A percentile compares a stretch with the other conserved stretches of the same genome.
Conservation (phyloP, 2,329 filamentous ascomycete genomes). For the Whalleya microplaca region DNA sequence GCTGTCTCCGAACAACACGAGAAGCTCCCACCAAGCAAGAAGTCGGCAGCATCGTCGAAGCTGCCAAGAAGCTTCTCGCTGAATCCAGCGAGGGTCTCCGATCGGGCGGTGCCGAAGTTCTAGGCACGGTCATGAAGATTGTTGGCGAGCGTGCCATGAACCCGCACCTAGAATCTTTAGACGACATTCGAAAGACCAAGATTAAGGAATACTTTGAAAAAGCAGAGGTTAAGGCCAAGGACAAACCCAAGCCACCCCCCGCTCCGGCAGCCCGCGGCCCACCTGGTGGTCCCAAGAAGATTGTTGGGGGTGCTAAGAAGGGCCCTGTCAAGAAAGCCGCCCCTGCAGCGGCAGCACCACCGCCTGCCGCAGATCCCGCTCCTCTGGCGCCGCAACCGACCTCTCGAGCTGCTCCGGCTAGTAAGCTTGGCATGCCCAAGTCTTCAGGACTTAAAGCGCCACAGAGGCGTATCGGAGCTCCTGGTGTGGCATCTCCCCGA, state of each 20-base stretch:
- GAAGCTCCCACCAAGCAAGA: conserved; percentile 85
- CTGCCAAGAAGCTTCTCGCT: conserved; percentile 83
- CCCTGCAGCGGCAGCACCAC: conserved; percentile 42
- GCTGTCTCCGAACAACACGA: conserved; percentile 80
- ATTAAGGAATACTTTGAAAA: conserved; percentile 87
- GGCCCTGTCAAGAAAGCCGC: conserved; percentile 55
- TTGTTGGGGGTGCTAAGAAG: conserved; percentile 48
- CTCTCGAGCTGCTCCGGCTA: conserved; percentile 50
- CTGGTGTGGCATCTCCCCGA: conserved; percentile 56
- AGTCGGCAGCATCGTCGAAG: conserved; percentile 83
- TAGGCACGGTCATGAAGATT: conserved; percentile 98
- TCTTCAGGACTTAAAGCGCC: conserved; percentile 63
- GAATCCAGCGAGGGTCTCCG: conserved; percentile 86
- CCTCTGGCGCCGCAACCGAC: conserved; percentile 63
- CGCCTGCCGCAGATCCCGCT: conserved; percentile 51
- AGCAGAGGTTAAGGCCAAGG: conserved; percentile 85
- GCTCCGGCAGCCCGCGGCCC: conserved; percentile 58
- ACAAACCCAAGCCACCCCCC: conserved; percentile 84
- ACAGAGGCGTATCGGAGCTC: conserved; percentile 57
- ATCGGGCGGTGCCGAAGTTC: conserved; percentile 86
- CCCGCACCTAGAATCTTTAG: conserved; percentile 85
- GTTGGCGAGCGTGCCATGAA: conserved; percentile 96
- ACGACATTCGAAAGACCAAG: conserved; percentile 94
- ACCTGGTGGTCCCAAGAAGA: conserved; percentile 43
- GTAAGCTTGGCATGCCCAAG: conserved; percentile 61